A percentile compares a stretch with the other conserved stretches of the same genome.
Evolutionary conservation across 345 rosid species (phyloP).

Genomic region (Salix caprea): DNA sequence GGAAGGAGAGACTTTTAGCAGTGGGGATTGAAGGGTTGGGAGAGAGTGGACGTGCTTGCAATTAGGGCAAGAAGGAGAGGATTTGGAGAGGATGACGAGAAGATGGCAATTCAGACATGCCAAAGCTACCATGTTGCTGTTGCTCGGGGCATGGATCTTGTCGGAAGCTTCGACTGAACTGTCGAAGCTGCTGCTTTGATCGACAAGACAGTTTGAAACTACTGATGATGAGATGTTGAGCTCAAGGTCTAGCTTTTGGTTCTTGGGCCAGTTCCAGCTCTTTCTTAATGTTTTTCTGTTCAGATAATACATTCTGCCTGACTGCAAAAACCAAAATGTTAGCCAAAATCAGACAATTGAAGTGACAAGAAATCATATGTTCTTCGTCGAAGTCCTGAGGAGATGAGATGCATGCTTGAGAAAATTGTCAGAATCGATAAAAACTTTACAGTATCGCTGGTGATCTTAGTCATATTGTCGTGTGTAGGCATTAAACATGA

Average conservation of each 20-base stretch:
- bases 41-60: constrained; percentile 53
- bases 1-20: constrained; percentile 11
- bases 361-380: background rate
- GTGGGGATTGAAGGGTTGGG: constrained; percentile 19
- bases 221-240: constrained; percentile 37
- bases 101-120: constrained; percentile 52
- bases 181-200: background rate
- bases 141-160: constrained; percentile 4
- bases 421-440: too few species aligned
- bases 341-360: background rate
- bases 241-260: constrained; percentile 40
- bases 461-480: background rate
- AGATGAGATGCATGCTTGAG: background rate
- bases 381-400: background rate
- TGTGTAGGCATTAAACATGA: background rate
- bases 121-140: constrained; percentile 43
- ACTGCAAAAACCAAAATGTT: constrained; percentile 22
- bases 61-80: constrained; percentile 50
- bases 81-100: constrained; percentile 43
- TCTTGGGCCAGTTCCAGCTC: constrained; percentile 41
- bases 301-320: constrained; percentile 47
- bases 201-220: background rate
- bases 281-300: constrained; percentile 41
- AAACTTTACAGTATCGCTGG: too few species aligned
- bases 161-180: background rate